These are phyloP conservation scores for Rhytidiadelphus loreus DNA, from an alignment of 225 moss, liverwort and hornwort species.

Conservation along the genomic window DNA sequence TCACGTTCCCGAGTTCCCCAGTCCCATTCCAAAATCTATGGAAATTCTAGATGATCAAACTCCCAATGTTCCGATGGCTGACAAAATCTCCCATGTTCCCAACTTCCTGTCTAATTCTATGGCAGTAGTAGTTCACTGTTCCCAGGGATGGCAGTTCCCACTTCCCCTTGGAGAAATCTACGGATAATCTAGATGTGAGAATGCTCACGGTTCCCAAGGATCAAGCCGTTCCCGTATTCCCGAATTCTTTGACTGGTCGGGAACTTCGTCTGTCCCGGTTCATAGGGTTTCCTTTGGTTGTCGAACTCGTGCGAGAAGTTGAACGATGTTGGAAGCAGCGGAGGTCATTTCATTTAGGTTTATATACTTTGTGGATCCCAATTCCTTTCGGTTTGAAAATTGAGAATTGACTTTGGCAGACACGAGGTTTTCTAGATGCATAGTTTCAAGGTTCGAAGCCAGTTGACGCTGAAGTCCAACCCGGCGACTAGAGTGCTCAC, in stretches of 20 bases:
- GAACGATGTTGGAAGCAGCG: neutral
- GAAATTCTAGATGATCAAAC: accelerated
- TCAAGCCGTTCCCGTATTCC: neutral
- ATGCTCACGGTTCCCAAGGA: neutral
- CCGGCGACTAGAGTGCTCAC: neutral
- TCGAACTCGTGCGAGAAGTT: neutral
- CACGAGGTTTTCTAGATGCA: neutral
- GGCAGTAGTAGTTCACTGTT: neutral
- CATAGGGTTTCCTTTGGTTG: neutral
- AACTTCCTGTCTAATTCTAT: neutral
- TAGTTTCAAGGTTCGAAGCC: neutral
- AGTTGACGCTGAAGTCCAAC: neutral
- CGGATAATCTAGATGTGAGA: accelerated
- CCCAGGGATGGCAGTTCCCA: neutral
- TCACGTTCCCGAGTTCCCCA: neutral
- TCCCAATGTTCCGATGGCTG: neutral
- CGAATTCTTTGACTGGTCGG: neutral
- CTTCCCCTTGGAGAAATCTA: neutral
- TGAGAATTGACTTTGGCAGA: neutral
- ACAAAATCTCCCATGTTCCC: neutral
- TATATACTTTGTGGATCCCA: neutral
- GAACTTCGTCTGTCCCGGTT: neutral
- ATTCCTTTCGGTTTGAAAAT: neutral
- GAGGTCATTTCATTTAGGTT: neutral
- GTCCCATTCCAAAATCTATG: neutral